These are phyloP conservation scores for Suillus sp. DNA, from an alignment of 768 basidiomycete genomes.

Conservation along the genomic window DNA sequence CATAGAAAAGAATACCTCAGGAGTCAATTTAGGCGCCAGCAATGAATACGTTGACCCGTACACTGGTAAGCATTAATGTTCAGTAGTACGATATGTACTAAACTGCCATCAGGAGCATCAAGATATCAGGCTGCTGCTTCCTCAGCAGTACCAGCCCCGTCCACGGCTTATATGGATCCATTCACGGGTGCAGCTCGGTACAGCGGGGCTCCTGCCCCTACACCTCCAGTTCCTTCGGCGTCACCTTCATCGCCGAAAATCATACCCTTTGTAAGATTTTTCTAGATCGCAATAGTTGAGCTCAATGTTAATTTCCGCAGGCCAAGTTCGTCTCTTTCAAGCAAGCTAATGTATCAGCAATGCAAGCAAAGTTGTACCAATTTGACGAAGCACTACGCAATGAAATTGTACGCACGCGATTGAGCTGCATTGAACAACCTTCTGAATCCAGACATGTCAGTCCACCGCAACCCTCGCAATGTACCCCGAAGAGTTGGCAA, in stretches of 20 bases:
- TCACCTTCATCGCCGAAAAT: conserved; percentile 40
- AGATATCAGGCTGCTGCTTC: conserved; percentile 53
- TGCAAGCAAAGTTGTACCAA: conserved; percentile 77
- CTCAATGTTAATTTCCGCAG: conserved; percentile 37
- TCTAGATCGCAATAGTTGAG: not conserved
- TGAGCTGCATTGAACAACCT: conserved; percentile 1
- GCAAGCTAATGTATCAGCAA: conserved; percentile 77
- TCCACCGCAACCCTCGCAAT: conserved; percentile 72
- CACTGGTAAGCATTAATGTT: conserved; percentile 58
- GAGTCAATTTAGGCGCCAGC: conserved; percentile 67
- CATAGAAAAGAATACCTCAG: conserved; percentile 89
- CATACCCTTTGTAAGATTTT: conserved; percentile 51
- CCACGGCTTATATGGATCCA: conserved; percentile 58
- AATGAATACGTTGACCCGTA: conserved; percentile 81
- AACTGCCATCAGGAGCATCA: conserved; percentile 52
- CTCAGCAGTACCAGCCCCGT: conserved; percentile 29
- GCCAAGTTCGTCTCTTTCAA: conserved; percentile 75
- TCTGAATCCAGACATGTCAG: conserved; percentile 36
- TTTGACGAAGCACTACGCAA: conserved; percentile 67
- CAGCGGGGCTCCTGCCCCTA: conserved; percentile 41
- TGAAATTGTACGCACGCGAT: conserved; percentile 58
- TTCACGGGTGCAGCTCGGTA: conserved; percentile 75
- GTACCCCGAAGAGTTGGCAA: conserved; percentile 59
- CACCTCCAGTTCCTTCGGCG: conserved; percentile 33
- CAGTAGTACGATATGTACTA: not conserved